These are phyloP conservation scores for Synchytrium microbalum DNA, from an alignment of 371 early-diverging fungal genomes.

Conservation along the genomic window DNA sequence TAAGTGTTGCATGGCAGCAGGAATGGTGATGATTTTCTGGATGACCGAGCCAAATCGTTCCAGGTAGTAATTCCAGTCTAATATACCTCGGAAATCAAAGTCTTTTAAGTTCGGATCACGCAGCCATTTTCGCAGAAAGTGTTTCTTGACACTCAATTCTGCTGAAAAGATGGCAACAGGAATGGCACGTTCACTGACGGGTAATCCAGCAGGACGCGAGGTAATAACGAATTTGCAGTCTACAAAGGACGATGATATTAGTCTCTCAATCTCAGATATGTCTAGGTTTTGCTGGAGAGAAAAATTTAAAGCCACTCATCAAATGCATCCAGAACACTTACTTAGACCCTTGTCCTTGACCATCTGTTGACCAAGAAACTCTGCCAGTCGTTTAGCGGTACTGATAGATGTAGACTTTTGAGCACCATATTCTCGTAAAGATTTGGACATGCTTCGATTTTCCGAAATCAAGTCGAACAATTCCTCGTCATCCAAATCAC, in stretches of 20 bases:
- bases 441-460: conserved; percentile 95
- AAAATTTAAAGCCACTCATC: too few relatives aligned
- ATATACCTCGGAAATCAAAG: conserved; percentile 80
- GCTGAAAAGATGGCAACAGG: conserved; percentile 92
- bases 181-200: conserved; percentile 94
- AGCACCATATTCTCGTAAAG: conserved; percentile 84
- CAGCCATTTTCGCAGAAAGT: conserved; percentile 93
- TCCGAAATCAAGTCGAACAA: conserved; percentile 97
- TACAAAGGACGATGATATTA: too few relatives aligned
- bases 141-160: conserved; percentile 66
- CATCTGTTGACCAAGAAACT: conserved; percentile 97
- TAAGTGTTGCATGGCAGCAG: conserved; percentile 96
- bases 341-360: conserved; percentile 93
- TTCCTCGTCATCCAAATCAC: conserved; percentile 77
- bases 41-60: conserved; percentile 95
- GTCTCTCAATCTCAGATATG: too few relatives aligned
- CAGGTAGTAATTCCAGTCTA: conserved; percentile 99
- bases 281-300: too few relatives aligned
- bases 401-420: conserved; percentile 95
- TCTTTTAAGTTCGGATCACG: conserved; percentile 57
- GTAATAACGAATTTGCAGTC: conserved; percentile 96
- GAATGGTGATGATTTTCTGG: conserved; percentile 97
- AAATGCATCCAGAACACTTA: background rate
- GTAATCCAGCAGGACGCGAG: conserved; percentile 72
- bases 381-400: conserved; percentile 94